Conservation (phyloP, 257 asterid species). For the Capsicum pubescens region DNA sequence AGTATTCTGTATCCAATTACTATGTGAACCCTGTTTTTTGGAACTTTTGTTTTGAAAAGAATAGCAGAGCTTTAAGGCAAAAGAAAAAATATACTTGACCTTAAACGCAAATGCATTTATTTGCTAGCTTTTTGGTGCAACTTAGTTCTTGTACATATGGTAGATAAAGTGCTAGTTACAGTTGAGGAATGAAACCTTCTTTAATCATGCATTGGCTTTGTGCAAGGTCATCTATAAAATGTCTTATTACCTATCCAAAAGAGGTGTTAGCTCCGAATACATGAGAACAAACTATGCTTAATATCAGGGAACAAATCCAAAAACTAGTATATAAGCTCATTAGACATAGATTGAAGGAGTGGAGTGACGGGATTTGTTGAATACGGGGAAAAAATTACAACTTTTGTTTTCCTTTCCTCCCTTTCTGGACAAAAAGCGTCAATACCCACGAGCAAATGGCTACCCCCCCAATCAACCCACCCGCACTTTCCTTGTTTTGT, state of each 20-base stretch:
- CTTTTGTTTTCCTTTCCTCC: background rate
- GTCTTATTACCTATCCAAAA: background rate
- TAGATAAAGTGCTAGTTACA: background rate
- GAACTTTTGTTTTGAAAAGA: background rate
- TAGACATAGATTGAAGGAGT: too few relatives aligned
- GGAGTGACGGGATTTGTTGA: background rate
- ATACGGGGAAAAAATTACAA: background rate
- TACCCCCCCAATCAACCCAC: background rate
- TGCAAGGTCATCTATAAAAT: background rate
- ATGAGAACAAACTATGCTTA: too few relatives aligned
- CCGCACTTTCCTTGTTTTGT: background rate
- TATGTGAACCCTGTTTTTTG: too few relatives aligned
- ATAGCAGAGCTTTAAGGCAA: background rate
- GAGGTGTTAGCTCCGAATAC: too few relatives aligned
- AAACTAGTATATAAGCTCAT: too few relatives aligned
- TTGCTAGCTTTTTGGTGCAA: background rate
- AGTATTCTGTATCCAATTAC: background rate
- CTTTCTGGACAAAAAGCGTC: background rate
- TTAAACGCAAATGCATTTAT: background rate
- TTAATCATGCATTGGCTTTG: background rate
- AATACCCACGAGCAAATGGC: background rate
- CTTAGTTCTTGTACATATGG: background rate
- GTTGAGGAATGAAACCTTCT: background rate
- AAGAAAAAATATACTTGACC: background rate
- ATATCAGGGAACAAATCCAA: too few relatives aligned